phyloP scores from a whole-genome alignment of 2,329 filamentous ascomycete species.

The Alternaria triticina region DNA sequence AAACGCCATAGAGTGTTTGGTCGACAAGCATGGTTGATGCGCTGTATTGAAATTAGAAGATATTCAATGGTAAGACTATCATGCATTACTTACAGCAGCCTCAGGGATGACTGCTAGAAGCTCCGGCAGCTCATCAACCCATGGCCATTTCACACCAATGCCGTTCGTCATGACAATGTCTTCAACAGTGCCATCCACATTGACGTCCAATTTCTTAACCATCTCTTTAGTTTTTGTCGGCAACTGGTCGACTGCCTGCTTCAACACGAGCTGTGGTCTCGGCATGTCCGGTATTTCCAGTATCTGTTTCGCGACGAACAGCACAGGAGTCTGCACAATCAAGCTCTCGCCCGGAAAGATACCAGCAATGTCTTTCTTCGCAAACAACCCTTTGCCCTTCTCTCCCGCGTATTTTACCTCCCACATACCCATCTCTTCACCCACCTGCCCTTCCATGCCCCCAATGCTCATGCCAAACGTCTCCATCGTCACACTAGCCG shows the following conservation, averaged over 20 bases:
- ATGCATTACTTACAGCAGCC: conserved; percentile 33
- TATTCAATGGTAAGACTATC: background rate
- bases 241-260: conserved; percentile 31
- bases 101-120: conserved; percentile 36
- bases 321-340: conserved; percentile 32
- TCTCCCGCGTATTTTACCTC: conserved; percentile 28
- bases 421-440: conserved; percentile 25
- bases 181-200: conserved; percentile 16
- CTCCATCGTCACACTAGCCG: conserved; percentile 25
- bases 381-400: conserved; percentile 37
- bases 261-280: conserved; percentile 19
- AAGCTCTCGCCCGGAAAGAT: conserved; percentile 33
- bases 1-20: conserved; percentile 44
- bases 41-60: conserved; percentile 20
- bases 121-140: conserved; percentile 24
- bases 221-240: conserved; percentile 23
- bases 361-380: conserved; percentile 17
- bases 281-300: conserved; percentile 12
- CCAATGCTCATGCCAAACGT: conserved; percentile 20
- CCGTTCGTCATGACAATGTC: conserved; percentile 37
- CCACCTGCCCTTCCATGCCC: conserved; percentile 11
- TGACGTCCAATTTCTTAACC: conserved; percentile 23
- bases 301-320: conserved; percentile 26
- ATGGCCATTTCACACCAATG: conserved; percentile 28
- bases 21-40: conserved; percentile 46